Base-by-base conservation (phyloP, 2,329 filamentous ascomycete species). In the Blastomyces parvus region DNA sequence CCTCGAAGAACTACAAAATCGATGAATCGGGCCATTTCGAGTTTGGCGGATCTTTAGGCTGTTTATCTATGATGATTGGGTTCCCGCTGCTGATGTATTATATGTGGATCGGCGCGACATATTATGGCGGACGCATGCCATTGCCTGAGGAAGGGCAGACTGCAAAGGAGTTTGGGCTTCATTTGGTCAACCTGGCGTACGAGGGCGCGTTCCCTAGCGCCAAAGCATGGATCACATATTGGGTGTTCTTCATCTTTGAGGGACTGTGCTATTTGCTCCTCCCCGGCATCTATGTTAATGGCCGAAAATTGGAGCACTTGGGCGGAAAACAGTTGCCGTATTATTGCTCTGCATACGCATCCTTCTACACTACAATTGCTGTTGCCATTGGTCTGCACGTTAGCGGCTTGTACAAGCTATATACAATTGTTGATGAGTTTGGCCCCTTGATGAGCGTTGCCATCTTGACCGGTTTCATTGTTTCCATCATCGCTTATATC, bases 71-170 rank as follows among this genome's bases (percentile, higher is more conserved):
- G 85, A 97, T 97, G 91, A 83, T 91, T 66, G 86, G 88, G 56
- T 99, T 97, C 77, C 94, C 94, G n/a, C 66, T 87, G 46, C 83
- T 99, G 70, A 97, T 97, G 93, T 97, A 90, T 84, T 97, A 97
- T 80, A 96, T 99, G 92, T 97, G 92, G 92, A 87, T 96, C 76
- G 94, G 94, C 60, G 89, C 93, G 42, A 92, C 88, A 59, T 96
- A 93, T 79, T 99, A 97, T 78, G 81, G 91, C 73, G 93, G 93
- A 69, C 86, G 89, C 67, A 81, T 95, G 60, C 94, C 94, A 19
- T 78, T 80, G 53, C 89, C 86, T 1, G 78, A 79, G 1, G 74
- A 84, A 53, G 88, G 84, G 52, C 83, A 96, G 80, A 86, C 82
- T 69, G 84, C 85, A 73, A 68, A 72, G 14, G 86, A 93, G 22